phyloP scores from a whole-genome alignment of 2,329 filamentous ascomycete species.

The Penicillium sp. region DNA sequence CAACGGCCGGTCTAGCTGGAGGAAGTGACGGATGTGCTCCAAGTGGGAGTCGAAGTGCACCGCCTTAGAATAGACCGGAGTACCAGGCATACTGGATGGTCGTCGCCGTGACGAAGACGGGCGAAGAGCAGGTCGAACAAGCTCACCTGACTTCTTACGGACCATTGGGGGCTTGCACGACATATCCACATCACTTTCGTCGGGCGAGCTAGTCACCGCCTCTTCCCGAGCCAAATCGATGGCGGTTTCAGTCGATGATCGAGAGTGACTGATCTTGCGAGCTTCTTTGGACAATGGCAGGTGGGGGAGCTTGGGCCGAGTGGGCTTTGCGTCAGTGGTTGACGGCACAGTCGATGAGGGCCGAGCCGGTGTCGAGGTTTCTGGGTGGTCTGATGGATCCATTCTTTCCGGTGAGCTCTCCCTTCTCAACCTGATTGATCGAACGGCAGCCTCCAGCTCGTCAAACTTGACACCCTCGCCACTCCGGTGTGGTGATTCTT shows the following conservation, averaged over 20 bases:
- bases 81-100: constrained; percentile 95
- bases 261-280: constrained; percentile 60
- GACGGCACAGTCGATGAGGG: constrained; percentile 32
- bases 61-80: constrained; percentile 89
- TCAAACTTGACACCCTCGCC: constrained; percentile 50
- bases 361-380: constrained; percentile 9
- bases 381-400: constrained; percentile 12
- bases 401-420: constrained; percentile 33
- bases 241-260: constrained; percentile 57
- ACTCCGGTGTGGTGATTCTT: constrained; percentile 51
- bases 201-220: constrained; percentile 43
- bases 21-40: constrained; percentile 92
- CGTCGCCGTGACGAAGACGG: constrained; percentile 69
- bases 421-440: constrained; percentile 61
- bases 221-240: constrained; percentile 47
- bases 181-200: constrained; percentile 56
- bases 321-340: background rate
- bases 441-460: constrained; percentile 79
- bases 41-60: constrained; percentile 98
- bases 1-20: constrained; percentile 90
- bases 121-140: constrained; percentile 87
- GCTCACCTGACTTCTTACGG: constrained; percentile 95
- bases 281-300: constrained; percentile 53
- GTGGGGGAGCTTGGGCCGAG: constrained; percentile 17
- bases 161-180: constrained; percentile 84